A percentile compares a stretch with the other conserved stretches of the same genome.
phyloP scores from a whole-genome alignment of 805 yeast genomes.

The Saccharomycopsis schoenii region DNA sequence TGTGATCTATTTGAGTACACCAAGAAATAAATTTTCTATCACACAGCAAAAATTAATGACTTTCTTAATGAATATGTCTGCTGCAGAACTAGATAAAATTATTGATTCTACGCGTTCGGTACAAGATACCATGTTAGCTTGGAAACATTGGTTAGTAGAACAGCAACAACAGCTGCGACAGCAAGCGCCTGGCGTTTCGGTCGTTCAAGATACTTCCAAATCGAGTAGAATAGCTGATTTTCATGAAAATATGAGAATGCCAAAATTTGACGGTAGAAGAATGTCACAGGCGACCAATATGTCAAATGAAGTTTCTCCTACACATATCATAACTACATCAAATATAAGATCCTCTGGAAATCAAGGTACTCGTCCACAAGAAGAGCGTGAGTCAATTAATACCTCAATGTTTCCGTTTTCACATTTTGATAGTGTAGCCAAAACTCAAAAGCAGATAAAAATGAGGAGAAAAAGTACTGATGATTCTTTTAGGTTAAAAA shows the following conservation, averaged over 20 bases:
- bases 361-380: not conserved
- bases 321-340: not conserved
- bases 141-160: not conserved
- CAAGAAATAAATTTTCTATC: not conserved
- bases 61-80: not conserved
- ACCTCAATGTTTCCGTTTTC: not conserved
- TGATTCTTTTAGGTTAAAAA: not conserved
- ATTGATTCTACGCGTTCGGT: not conserved
- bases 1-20: not conserved
- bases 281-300: not conserved
- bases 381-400: not conserved
- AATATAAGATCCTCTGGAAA: not conserved
- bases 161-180: not conserved
- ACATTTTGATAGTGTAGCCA: not conserved
- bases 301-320: not conserved
- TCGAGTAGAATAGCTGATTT: not conserved
- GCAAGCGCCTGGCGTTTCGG: not conserved
- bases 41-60: not conserved
- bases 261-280: not conserved
- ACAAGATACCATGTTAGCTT: not conserved
- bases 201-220: not conserved
- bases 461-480: not conserved
- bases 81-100: not conserved
- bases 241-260: not conserved
- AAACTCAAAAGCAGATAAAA: not conserved